Evolutionary conservation across 345 rosid genomes (phyloP), one percentile per base, ranked within the genome.

Genomic region (Diplotaxis tenuifolia): DNA sequence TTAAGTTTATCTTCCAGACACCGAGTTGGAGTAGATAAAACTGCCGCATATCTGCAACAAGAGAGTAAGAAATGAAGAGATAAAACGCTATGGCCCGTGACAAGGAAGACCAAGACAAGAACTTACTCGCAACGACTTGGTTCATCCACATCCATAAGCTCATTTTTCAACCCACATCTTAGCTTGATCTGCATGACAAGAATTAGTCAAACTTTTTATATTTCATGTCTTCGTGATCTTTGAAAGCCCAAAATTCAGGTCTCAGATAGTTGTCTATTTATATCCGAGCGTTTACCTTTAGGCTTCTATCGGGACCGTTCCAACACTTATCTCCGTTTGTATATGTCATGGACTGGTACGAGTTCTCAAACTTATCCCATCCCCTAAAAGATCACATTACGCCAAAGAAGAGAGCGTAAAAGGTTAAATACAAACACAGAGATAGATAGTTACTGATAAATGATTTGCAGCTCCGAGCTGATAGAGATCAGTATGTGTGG

Each of bases 71-170:
- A 68, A 67, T 67, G 27, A 42, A 18, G 12, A 64, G 20, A 66
- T 18, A 11, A 31, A 74, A 14, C 11, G 57, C 12, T 53, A 21
- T 27, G 16, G 27, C 38, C 27, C 9, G 0, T 62, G 32, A 64
- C 19, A 70, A 10, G 62, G 19, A 47, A 15, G 14, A 31, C 38
- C 9, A 53, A 40, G 34, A 23, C 20, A 15, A 73, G 74, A 50
- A 22, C 74, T 84, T 85, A 92, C 99, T 95, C 97, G 94, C 98
- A 95, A 36, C 97, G 97, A 78, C 98, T 95, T 74, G 98, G 99
- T 78, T 95, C 98, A 65, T 87, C 98, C 4, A 92, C 89, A 79
- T 87, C 96, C 56, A 84, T 65, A 31, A 96, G 76, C 86, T 92
- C 98, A 49, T 84, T 87, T 36, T 84, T 84, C 83, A 90, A 77